phyloP scores from a whole-genome alignment of 2,329 filamentous ascomycete species.

The Nakataea oryzae region DNA sequence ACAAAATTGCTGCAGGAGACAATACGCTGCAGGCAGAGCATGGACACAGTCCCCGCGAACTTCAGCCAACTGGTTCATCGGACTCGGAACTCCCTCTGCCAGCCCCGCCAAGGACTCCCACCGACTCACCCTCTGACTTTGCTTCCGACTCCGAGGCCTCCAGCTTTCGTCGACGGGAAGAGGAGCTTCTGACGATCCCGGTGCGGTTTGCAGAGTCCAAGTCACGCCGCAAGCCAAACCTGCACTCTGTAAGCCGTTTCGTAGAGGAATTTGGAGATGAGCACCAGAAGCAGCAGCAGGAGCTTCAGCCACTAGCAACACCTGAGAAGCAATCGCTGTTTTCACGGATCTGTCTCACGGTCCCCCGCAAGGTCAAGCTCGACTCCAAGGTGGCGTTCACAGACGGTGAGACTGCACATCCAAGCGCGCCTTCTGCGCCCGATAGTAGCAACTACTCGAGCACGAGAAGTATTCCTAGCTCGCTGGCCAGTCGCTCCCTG shows the following conservation, averaged over 20 bases:
- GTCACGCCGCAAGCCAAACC: conserved; percentile 16
- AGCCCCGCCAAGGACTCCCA: conserved; percentile 6
- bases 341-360: conserved; percentile 22
- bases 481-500: background rate
- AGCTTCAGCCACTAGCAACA: background rate
- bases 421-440: too few relatives aligned
- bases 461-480: background rate
- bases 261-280: conserved; percentile 25
- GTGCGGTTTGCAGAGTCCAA: conserved; percentile 27
- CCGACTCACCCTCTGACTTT: conserved; percentile 9
- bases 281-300: conserved; percentile 4
- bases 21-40: background rate
- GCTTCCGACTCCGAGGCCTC: conserved; percentile 21
- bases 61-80: background rate
- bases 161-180: conserved; percentile 25
- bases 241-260: conserved; percentile 26
- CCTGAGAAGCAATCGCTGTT: conserved; percentile 20
- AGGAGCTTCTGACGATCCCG: conserved; percentile 26
- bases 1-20: too few relatives aligned
- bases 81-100: background rate
- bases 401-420: conserved; percentile 1
- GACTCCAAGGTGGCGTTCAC: conserved; percentile 10
- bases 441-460: background rate
- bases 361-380: conserved; percentile 20
- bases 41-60: background rate